Base-by-base conservation (phyloP, 2,329 filamentous ascomycete species). In the Diplodia corticola region DNA sequence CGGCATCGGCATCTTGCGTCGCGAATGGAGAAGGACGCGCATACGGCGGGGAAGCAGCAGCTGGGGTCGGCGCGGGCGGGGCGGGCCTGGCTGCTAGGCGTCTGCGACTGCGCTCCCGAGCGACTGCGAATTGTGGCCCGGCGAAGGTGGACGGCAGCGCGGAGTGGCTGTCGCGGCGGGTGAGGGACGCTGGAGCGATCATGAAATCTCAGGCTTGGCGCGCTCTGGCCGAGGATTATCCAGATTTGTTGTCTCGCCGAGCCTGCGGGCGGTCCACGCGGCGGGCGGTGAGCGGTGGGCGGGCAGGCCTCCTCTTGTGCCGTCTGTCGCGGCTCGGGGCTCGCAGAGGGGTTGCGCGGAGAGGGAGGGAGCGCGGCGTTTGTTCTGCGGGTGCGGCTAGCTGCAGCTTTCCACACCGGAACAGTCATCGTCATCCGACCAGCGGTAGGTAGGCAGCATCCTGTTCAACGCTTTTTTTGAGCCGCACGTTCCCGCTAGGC, bases 1-100 rank as follows among this genome's bases (percentile, higher is more conserved):
- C 64, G 57, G 64, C 64, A 66, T 66, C 55, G 55, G 64, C 64
- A 66, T 66, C 64, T 66, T 66, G 64, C 48, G 64, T 66, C 64
- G 64, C 64, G 55, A 53, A 51, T 54, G 35, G 35, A 51, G 64
- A 35, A 33, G 54, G 54, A 28, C 40, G 48, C 64, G 64, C 64
- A 66, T 61, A 57, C 48, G 64, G 57, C 33, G 40, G 55, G 35
- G 26, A 26, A 30, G 44, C 48, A 46, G 44, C 64, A 44, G 13
- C 22, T 24, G 46, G 30, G 51, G 54, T 20, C 7, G 22, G n/a
- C 10, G 44, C 15, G 37, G 53, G 44, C 24, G 53, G n/a, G 12
- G 40, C 26, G 24, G 20, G 51, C 51, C 63, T 44, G 51, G 26
- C 30, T 22, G 26, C n/a, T 17, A 53, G 28, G 12, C 24, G 50